Base-by-base conservation (phyloP, 2,329 filamentous ascomycete species). In the Hymenoscyphus occultus region DNA sequence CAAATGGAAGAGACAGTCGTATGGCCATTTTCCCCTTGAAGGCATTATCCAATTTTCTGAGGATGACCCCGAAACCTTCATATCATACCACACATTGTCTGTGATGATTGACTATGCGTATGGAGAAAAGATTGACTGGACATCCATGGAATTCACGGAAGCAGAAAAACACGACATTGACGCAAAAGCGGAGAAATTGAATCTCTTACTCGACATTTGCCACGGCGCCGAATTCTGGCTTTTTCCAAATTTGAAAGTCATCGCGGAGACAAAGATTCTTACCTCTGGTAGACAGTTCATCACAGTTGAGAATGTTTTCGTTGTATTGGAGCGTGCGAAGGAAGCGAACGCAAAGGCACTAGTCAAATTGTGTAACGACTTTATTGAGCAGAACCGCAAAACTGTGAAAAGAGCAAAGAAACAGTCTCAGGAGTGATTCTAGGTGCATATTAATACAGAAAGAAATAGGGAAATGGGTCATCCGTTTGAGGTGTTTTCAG, bases 81-180 rank as follows among this genome's bases (percentile, higher is more conserved):
- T 72, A 1, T 68, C 71, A 5, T 72, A 68, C 57, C 66, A 67
- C 28, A 70, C 71, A 6, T 51, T 72, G 3, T 68, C 69, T 7
- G 67, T 59, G 4, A 69, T 73, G 67, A 68, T 72, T 39, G 51
- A 70, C n/a, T 70, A 62, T 32, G 69, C 71, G 3, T 73, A 71
- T 32, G 67, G 70, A 12, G 66, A 67, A 3, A 45, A 67, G 12
- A 67, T 72, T n/a, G 61, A 73, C 40, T 72, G 69, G 71, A 56
- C 54, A 12, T 62, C 66, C n/a, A 70, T 73, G 69, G 56, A 70
- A 13, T 67, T 70, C 1, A 40, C 59, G 3, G 64, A 67, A 3
- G 39, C 14, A 6, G 71, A 71, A 14, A 28, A 28, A 28, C 2
- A 28, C 28, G 64, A 66, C 57, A 31, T 35, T 7, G 63, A 67